These are phyloP conservation scores for Boletus reticuloceps DNA, from an alignment of 768 basidiomycete species.

Conservation along the genomic window DNA sequence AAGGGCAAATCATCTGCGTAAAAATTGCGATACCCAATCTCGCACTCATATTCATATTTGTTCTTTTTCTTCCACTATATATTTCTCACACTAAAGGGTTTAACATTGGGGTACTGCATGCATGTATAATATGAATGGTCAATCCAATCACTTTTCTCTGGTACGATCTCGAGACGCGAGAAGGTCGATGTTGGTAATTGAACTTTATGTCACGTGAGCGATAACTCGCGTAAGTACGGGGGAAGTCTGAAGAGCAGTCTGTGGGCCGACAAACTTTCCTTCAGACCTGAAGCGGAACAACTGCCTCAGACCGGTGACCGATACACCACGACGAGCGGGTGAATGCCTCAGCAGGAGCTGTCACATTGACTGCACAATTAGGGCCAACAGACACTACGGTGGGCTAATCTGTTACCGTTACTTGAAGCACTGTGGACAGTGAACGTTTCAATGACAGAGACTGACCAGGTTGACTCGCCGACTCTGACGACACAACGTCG, in stretches of 20 bases:
- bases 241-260: too few species aligned
- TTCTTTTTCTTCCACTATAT: background rate
- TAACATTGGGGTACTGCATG: background rate
- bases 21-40: background rate
- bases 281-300: background rate
- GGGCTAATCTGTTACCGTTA: background rate
- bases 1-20: conserved; percentile 1
- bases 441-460: background rate
- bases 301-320: background rate
- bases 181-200: background rate
- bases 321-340: background rate
- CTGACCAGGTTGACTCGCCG: background rate
- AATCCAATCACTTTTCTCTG: background rate
- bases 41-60: background rate
- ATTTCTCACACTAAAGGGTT: background rate
- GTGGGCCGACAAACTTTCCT: background rate
- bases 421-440: background rate
- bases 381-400: conserved; percentile 5
- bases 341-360: background rate
- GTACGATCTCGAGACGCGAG: too few species aligned
- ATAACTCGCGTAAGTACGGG: background rate
- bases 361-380: background rate
- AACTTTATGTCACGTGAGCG: conserved; percentile 10
- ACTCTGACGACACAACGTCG: background rate
- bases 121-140: background rate